Base-by-base conservation (phyloP, 768 basidiomycete genomes). In the Lactarius tabidus region DNA sequence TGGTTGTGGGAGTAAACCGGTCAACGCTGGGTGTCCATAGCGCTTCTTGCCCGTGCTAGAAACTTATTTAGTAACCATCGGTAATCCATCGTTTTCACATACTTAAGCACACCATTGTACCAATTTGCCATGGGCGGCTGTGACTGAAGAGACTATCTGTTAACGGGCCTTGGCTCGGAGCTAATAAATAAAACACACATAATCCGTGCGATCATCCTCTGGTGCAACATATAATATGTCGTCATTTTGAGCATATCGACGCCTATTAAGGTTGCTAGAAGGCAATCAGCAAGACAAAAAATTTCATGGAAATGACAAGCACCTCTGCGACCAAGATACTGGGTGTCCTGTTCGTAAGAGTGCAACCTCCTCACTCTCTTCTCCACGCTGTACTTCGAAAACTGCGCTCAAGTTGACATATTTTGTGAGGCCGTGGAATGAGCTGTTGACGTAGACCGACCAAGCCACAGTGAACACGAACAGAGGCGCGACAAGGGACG, bases 51-150 rank as follows among this genome's bases (percentile, higher is more conserved):
- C 94, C n/a, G 95, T 97, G 73, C 92, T 94, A 67, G 38, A 43
- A 51, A 33, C 17, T 48, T 29, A 59, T 67, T 23, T 39, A 31
- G 33, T 45, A 20, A 15, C 28, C 14, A 17, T 15, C 26, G 28
- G 14, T 56, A 23, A 52, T 39, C 6, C 28, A 28, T 38, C 59
- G 56, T 70, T 80, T 70, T 38, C 41, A 59, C 65, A 39, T 74
- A 93, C 92, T 96, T 96, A 17, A 98, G 79, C 26, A 98, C 93
- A 0, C 96, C 96, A 52, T 82, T 83, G 74, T 93, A 98, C 87
- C 93, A 95, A 70, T 93, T 93, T 17, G 90, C 88, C 92, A 98
- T 95, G 0, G 96, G 96, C 0, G 96, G 95, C 75, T 98, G 96
- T 0, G 93, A 94, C 90, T 95, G 70, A 15, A 67, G 69, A 57